Base-by-base conservation (phyloP, 371 early-diverging fungal species). In the Mucor circinelloides region DNA sequence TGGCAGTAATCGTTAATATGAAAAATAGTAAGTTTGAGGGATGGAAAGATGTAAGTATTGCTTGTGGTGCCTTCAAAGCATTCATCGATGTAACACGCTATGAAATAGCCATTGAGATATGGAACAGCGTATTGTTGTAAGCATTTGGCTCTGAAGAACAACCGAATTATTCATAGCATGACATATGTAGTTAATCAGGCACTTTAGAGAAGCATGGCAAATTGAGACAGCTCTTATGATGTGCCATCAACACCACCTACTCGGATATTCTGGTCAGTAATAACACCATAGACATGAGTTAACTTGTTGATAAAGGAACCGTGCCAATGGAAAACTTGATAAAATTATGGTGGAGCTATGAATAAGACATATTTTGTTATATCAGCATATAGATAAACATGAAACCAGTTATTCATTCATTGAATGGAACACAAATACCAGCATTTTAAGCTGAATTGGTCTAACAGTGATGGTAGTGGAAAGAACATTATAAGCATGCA, bases 391-490 rank as follows among this genome's bases (percentile, higher is more conserved):
- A 10, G 73, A 72, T 28, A 68, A 72, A 44, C 66, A 65, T 32
- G 73, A 69, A 6, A 59, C 54, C 7, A 83, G 81, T 52, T 92
- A 92, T 76, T 89, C 91, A 63, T 91, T 92, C 72, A 75, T 93
- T 21, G 91, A 92, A 94, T 76, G 93, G 93, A 17, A 78, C 86
- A 15, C 57, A 80, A 40, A 93, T 96, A 63, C 95, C 94, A 8
- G 50, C 67, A 85, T 30, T 96, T 94, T 81, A 90, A 90, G 50
- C 85, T 96, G 38, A 96, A 96, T 81, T 94, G 95, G 95, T 93
- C 96, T 3, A 81, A 88, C 12, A 91, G 94, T 23, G 89, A 87
- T 46, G 86, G 81, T 4, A 71, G 67, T 46, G 71, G 71, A 13
- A 46, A 63, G 23, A 67, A 63, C 6, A 42, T 58, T 34, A n/a